Conservation (phyloP, 225 moss, liverwort and hornwort genomes). For the Asterella californica region DNA sequence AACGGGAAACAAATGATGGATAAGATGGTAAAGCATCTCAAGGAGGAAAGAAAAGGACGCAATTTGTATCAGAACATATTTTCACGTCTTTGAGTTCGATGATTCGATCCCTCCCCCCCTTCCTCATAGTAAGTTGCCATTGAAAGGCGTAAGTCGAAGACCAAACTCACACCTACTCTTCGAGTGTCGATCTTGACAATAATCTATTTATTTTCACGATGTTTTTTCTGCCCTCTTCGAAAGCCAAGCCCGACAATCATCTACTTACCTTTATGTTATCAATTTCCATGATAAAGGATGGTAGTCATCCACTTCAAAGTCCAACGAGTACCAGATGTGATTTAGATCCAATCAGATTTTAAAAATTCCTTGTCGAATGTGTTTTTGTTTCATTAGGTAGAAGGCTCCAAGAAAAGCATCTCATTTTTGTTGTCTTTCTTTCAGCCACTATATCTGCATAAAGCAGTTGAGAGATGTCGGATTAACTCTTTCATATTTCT, state of each 20-base stretch:
- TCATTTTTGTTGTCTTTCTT: not conserved
- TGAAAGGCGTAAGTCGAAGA: not conserved
- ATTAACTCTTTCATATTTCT: not conserved
- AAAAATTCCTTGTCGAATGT: not conserved
- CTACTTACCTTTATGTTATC: no score
- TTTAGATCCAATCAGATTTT: not conserved
- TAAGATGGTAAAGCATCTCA: not conserved
- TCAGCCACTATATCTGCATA: not conserved
- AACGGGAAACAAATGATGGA: not conserved
- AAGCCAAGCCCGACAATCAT: no score
- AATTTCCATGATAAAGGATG: no score
- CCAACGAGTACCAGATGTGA: not conserved
- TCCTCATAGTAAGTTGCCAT: not conserved
- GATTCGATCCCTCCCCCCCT: no score
- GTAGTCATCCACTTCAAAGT: not conserved
- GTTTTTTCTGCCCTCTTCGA: no score
- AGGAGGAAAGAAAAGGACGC: conserved; percentile 5
- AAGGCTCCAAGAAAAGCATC: not conserved
- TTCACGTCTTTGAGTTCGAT: conserved; percentile 17
- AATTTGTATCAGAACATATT: not conserved
- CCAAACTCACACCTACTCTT: not conserved
- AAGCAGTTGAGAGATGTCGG: not conserved
- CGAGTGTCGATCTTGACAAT: not conserved
- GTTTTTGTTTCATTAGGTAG: no score
- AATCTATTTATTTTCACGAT: no score